Base-by-base conservation (phyloP, 345 rosid genomes). In the Citrus mangshanensis region DNA sequence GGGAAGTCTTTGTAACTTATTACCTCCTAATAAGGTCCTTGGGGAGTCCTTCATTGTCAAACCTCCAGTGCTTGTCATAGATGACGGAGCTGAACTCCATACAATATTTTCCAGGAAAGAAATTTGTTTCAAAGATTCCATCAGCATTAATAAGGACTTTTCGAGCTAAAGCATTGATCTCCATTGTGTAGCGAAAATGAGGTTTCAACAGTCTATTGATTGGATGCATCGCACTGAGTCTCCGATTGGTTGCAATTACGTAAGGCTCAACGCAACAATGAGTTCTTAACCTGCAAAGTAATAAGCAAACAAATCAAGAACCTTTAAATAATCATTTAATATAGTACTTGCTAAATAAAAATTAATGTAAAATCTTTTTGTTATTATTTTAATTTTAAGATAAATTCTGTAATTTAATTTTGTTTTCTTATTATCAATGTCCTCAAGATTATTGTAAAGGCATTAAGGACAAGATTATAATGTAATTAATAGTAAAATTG, bases 101-200 rank as follows among this genome's bases (percentile, higher is more conserved):
- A 7, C 88, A 77, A 56, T 89, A 89, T 76, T 86, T 92, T 3
- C 88, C 87, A 0, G 92, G 93, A 32, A 91, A 80, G 75, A 70
- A 92, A 91, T 18, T 84, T 14, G n/a, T 67, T 84, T 94, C 98
- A 37, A 94, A 89, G 72, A 90, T 73, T 1, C 98, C 97, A 12
- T 62, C 90, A 1, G 86, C 93, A 70, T 83, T 90, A 77, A 89
- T 38, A 4, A 92, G 88, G 7, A 68, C 80, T 76, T 81, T 81
- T 38, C 97, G 85, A 68, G 98, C 96, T 25, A 91, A 82, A 9
- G 93, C 89, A 78, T 93, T 93, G 78, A 92, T 89, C 83, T 89
- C 93, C 88, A 93, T 88, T 22, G 98, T 92, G 87, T 92, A 92
- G 25, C 95, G 84, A 78, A 92, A 91, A 81, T 93, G 96, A 9